These are phyloP conservation scores for Pythium scleroteichum DNA, from an alignment of 352 stramenopile genomes.

Conservation along the genomic window DNA sequence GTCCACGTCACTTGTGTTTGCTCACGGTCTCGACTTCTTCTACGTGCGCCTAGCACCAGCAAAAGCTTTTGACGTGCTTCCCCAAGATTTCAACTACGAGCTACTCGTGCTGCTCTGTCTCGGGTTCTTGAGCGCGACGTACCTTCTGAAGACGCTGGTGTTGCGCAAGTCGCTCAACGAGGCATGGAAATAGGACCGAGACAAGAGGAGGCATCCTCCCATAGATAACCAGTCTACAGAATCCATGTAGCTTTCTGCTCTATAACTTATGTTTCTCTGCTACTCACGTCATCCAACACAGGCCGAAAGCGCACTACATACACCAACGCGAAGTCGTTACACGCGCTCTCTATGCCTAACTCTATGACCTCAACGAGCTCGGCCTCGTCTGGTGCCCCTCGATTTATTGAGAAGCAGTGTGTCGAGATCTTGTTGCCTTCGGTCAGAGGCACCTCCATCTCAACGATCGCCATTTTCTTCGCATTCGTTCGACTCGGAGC, in stretches of 20 bases:
- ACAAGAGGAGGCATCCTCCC: too few species aligned
- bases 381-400: not conserved
- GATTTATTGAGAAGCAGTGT: constrained; percentile 43
- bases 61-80: constrained; percentile 95
- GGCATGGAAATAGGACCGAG: constrained; percentile 70
- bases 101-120: constrained; percentile 92
- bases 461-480: constrained; percentile 29
- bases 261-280: constrained; percentile 23
- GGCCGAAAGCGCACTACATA: constrained; percentile 53
- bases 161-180: constrained; percentile 78
- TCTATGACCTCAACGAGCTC: constrained; percentile 51
- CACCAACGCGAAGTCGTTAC: constrained; percentile 68
- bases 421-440: constrained; percentile 57
- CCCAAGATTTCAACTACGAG: constrained; percentile 95
- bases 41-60: constrained; percentile 92
- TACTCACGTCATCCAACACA: constrained; percentile 1
- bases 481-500: constrained; percentile 38
- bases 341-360: constrained; percentile 67
- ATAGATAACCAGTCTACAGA: constrained; percentile 2
- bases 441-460: constrained; percentile 37
- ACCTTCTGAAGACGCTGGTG: constrained; percentile 63
- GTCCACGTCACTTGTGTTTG: constrained; percentile 94
- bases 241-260: not conserved
- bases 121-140: constrained; percentile 80
- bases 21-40: constrained; percentile 93